Base-by-base conservation (phyloP, 768 basidiomycete genomes). In the Imleria badia region DNA sequence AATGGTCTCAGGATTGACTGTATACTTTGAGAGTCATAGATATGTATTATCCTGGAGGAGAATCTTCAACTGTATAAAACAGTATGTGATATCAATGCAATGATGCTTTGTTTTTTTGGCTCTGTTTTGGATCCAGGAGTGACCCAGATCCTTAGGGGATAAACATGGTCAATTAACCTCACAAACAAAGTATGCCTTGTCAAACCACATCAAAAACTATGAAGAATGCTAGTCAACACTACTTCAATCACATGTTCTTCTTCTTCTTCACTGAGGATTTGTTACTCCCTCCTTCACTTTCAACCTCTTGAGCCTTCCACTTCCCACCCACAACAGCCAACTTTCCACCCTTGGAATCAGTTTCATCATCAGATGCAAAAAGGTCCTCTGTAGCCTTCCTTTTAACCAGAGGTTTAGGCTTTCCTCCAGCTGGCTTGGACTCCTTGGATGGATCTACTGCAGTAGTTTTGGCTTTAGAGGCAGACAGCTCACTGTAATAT, bases 301-400 rank as follows among this genome's bases (percentile, higher is more conserved):
- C 74, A 56, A 56, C 70, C 35, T 63, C 72, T 43, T 52, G 58
- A 45, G 23, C 35, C 17, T 64, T 57, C 46, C 59, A 51, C 43
- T 60, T 60, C 20, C 29, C 23, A 20, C 19, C 42, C 34, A 34
- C 51, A 35, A 47, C 42, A 49, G 23, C 17, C 10, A 44, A 31
- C 54, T 64, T 65, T 19, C 51, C 65, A 63, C 39, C 58, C 56
- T 49, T 63, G 22, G 51, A 53, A 19, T 31, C 33, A 51, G 26
- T 26, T 10, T 73, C 73, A 40, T 74, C 73, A 47, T 84, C 83
- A 45, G 84, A 84, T 42, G 72, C 81, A 69, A 89, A 89, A 10
- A 79, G 81, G 45, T 81, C 80, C 1, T 67, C 63, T 15, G 17
- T 39, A 6, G 44, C 57, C 59, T 78, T 82, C 55, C 75, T 78